Base-by-base conservation (phyloP, 345 rosid species). In the Moricandia arvensis region DNA sequence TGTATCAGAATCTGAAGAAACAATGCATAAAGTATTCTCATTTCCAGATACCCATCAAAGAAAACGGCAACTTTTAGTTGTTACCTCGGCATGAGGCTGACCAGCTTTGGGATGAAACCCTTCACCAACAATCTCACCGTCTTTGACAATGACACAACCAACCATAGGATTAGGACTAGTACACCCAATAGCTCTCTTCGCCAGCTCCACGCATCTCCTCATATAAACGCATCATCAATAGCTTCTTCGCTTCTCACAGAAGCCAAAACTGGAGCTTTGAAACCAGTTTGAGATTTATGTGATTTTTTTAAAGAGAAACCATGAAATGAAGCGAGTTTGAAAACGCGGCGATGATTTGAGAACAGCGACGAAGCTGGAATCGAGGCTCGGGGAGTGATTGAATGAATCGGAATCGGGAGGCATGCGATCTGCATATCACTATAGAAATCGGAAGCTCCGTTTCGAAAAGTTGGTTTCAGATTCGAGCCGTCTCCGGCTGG, bases 21-120 rank as follows among this genome's bases (percentile, higher is more conserved):
- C 45, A 51, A 51, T 1, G 12, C 47, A 0, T 10, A 60, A 77
- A 59, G 81, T 65, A 29, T 35, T 10, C 35, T 78, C 73, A 45
- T 78, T 78, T 78, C 5, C 68, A 59, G 3, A 65, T 57, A 77
- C 63, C 72, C 63, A 58, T 3, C 29, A 77, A 58, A 21, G 2
- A 63, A 57, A 33, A 38, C 8, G 17, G 51, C 4, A 75, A 9
- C 17, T n/a, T 7, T 69, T 54, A 31, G 15, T 55, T 43, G 59
- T 80, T 82, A 95, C 96, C 96, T 95, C 98, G 33, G 97, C 97
- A 79, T 92, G 99, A 75, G 98, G 97, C 68, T 90, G 89, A 9
- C 97, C 98, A 60, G 98, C 97, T 87, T 92, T 95, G 61, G 97
- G 97, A 78, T 95, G 97, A 80, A 88, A 92, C 31, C 97, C 99